Conservation (phyloP, 2,329 filamentous ascomycete species). For the Alternaria atra region DNA sequence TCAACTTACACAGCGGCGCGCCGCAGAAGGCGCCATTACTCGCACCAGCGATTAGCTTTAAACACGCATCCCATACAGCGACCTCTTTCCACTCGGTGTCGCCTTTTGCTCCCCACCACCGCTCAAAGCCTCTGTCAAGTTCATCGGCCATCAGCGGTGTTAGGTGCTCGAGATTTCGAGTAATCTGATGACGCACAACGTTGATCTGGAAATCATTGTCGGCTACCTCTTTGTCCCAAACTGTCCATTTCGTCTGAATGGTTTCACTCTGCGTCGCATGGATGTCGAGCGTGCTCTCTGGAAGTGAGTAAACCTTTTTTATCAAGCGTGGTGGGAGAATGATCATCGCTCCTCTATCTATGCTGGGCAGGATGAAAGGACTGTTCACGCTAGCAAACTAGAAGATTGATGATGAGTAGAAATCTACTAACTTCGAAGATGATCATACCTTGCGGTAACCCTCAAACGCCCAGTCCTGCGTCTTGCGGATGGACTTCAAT, state of each 20-base stretch:
- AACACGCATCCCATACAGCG: constrained; percentile 22
- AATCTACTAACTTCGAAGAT: not conserved
- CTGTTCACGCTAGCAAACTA: constrained; percentile 18
- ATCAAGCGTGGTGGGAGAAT: constrained; percentile 24
- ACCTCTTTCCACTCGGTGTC: constrained; percentile 26
- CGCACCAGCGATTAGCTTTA: constrained; percentile 24
- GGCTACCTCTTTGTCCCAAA: constrained; percentile 23
- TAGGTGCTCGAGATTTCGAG: constrained; percentile 21
- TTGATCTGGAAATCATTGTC: constrained; percentile 27
- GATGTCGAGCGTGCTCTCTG: constrained; percentile 21
- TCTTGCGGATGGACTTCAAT: constrained; percentile 19
- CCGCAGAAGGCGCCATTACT: constrained; percentile 27
- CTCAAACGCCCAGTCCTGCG: constrained; percentile 25
- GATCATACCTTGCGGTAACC: constrained; percentile 23
- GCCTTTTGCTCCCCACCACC: constrained; percentile 18
- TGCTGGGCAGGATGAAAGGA: constrained; percentile 23
- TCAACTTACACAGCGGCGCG: constrained; percentile 23
- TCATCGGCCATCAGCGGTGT: constrained; percentile 26
- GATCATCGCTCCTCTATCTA: constrained; percentile 26
- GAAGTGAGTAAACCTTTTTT: constrained; percentile 23
- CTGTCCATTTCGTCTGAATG: constrained; percentile 28
- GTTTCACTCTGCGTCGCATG: constrained; percentile 24
- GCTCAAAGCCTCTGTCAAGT: constrained; percentile 20
- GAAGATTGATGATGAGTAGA: not conserved
- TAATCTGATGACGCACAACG: constrained; percentile 28